phyloP scores from a whole-genome alignment of 352 stramenopile species.

The Blastocystis hominis region DNA sequence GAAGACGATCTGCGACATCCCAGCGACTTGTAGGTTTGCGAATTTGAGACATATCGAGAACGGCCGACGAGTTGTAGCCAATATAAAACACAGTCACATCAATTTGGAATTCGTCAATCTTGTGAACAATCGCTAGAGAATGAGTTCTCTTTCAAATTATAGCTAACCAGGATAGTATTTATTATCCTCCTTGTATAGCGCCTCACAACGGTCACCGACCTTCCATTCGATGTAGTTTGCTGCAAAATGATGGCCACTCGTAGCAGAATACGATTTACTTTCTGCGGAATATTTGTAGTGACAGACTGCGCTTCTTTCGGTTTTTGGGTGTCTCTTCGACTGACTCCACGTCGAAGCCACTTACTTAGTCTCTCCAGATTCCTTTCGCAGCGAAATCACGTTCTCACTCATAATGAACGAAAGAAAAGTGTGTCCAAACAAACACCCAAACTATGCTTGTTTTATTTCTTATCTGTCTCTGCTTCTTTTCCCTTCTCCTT shows the following conservation, averaged over 20 bases:
- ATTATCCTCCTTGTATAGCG: conserved; percentile 40
- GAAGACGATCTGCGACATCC: conserved; percentile 2
- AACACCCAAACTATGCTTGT: no score
- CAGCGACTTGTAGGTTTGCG: conserved; percentile 18
- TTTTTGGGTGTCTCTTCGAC: neutral
- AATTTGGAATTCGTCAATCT: conserved; percentile 47
- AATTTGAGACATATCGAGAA: conserved; percentile 28
- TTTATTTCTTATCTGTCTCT: no score
- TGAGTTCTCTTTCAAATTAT: neutral
- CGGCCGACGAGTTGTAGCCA: neutral
- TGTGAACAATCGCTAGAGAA: neutral
- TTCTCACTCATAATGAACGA: no score
- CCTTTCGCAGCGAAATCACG: no score
- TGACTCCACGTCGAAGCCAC: no score
- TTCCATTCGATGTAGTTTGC: conserved; percentile 13
- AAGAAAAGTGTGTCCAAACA: no score
- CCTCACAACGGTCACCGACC: conserved; percentile 17
- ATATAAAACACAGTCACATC: conserved; percentile 45
- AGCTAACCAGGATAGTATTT: conserved; percentile 19
- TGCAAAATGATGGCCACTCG: neutral
- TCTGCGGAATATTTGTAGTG: neutral
- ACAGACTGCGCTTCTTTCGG: conserved; percentile 22
- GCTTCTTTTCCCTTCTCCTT: neutral
- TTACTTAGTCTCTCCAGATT: no score
- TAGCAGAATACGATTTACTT: neutral